Base-by-base conservation (phyloP, 805 yeast species). In the Candida sithepensis region DNA sequence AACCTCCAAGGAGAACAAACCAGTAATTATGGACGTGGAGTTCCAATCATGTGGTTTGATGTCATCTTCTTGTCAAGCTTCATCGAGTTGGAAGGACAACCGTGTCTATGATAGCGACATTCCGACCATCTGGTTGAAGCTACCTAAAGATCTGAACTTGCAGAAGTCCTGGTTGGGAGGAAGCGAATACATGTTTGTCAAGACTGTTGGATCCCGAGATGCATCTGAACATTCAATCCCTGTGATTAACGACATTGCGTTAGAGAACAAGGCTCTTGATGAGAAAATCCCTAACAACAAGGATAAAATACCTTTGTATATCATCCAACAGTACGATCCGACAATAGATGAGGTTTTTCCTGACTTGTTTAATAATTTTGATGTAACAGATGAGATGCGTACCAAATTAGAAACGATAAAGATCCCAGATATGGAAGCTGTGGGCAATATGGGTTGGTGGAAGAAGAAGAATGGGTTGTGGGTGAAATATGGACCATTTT, bases 381-480 rank as follows among this genome's bases (percentile, higher is more conserved):
- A 30, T 30, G 14, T 30, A 12, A 30, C 34, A 5, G 34, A 30
- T 30, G 34, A 30, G 34, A 12, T 30, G 5, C 34, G 34, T 6
- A 12, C 5, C 14, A 9, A 30, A 30, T 3, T n/a, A 26, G 26
- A n/a, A 14, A 23, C 33, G 23, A 16, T 19, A 2, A 12, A 14
- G 12, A 38, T 54, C 12, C 57, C 58, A 16, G 24, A 43, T 7
- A 18, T n/a, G 9, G 40, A 34, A 24, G 73, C 77, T 46, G 52
- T 76, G 1, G 59, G 58, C 32, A 58, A 59, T 3, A 56, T 57
- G 21, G 80, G 75, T 13, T 82, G 87, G 87, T 64, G 52, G 18
- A 59, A 67, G 22, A 70, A 69, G 45, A 59, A 69, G 4, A 55
- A 70, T 53, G 85, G 85, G 8, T 57, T 85, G 13, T 85, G 90